A percentile compares a stretch with the other conserved stretches of the same genome.
phyloP scores from a whole-genome alignment of 225 moss, liverwort and hornwort genomes.

The Pseudisothecium myosuroides region DNA sequence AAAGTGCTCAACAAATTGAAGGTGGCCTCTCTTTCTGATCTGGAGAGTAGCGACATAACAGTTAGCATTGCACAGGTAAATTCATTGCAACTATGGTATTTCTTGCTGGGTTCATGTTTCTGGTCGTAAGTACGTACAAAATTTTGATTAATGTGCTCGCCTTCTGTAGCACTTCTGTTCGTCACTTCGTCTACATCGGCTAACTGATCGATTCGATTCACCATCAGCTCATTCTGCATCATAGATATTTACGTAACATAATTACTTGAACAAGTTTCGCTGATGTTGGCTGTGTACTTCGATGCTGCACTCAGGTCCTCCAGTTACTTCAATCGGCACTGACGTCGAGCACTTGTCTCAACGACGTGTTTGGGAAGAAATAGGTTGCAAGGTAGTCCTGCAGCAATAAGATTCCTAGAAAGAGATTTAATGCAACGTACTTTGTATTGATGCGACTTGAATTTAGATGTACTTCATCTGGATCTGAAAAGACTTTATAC shows the following conservation, averaged over 20 bases:
- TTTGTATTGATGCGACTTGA: not conserved
- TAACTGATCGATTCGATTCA: not conserved
- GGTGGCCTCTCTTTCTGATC: not conserved
- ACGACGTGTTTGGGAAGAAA: not conserved
- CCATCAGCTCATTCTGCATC: not conserved
- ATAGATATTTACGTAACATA: too few species aligned
- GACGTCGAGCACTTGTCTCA: not conserved
- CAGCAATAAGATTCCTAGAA: not conserved
- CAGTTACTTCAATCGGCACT: not conserved
- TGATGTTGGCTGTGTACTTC: not conserved
- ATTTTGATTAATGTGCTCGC: not conserved
- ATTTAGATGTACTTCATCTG: too few species aligned
- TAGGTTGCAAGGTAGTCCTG: not conserved
- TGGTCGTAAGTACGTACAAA: not conserved
- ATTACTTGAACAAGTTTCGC: not conserved
- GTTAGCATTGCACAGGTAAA: not conserved
- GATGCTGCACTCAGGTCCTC: not conserved
- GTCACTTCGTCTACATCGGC: not conserved
- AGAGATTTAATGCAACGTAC: too few species aligned
- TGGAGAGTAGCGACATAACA: not conserved
- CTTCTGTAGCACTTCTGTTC: not conserved
- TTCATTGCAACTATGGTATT: not conserved
- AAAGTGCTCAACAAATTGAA: not conserved
- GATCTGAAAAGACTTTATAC: not conserved
- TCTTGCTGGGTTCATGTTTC: not conserved